These are phyloP conservation scores for Xylaria scruposa DNA, from an alignment of 495 filamentous ascomycete species.

Conservation along the genomic window DNA sequence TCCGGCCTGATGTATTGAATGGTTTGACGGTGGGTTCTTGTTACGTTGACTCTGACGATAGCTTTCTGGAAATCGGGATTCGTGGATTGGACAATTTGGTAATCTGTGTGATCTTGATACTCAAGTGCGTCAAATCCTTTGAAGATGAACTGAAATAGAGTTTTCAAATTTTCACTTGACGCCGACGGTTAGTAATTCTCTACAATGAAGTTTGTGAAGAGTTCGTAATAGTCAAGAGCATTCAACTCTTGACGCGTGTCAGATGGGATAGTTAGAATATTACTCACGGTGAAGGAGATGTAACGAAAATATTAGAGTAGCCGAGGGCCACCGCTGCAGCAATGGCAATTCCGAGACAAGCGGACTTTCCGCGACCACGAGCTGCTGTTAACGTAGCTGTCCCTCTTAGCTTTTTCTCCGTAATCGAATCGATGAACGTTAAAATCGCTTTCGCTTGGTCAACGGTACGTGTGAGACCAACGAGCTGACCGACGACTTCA, in stretches of 20 bases:
- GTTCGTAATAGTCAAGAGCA: neutral
- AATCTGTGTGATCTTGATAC: conserved; percentile 94
- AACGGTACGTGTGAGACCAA: conserved; percentile 84
- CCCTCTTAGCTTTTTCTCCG: conserved; percentile 91
- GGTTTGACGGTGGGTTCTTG: conserved; percentile 94
- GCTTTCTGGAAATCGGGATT: conserved; percentile 99
- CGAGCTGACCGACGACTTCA: conserved; percentile 82
- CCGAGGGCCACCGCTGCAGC: conserved; percentile 94
- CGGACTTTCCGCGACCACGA: conserved; percentile 96
- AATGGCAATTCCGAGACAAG: conserved; percentile 84
- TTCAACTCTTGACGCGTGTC: neutral
- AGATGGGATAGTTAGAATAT: neutral
- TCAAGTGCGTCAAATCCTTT: conserved; percentile 95
- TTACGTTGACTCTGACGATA: conserved; percentile 94
- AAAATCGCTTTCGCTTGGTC: conserved; percentile 96
- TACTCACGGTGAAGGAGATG: conserved; percentile 80
- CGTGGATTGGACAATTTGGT: conserved; percentile 97
- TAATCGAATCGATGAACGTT: conserved; percentile 95
- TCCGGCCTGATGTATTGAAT: conserved; percentile 98
- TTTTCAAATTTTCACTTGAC: conserved; percentile 86
- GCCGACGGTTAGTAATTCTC: neutral
- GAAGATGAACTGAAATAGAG: conserved; percentile 97
- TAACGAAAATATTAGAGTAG: conserved; percentile 99
- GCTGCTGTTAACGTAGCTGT: conserved; percentile 94
- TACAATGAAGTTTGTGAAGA: neutral